Conservation (phyloP, 2,329 filamentous ascomycete genomes). For the Pyrenochaeta sp. region DNA sequence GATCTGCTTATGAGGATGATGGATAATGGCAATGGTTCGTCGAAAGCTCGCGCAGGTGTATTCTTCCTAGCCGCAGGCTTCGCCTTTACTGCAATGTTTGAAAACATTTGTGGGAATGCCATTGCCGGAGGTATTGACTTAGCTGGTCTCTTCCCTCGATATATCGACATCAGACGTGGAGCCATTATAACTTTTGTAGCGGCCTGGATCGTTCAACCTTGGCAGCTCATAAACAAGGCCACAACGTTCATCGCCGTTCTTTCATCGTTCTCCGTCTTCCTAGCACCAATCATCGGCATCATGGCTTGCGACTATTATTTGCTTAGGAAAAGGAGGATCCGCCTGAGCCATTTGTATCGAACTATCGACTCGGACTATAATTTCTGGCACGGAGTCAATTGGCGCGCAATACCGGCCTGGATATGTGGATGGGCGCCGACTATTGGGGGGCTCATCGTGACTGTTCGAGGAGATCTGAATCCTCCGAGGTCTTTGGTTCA, state of each 20-base stretch:
- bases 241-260: constrained; percentile 50
- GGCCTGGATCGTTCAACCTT: constrained; percentile 48
- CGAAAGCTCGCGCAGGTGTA: constrained; percentile 45
- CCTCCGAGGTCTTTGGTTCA: constrained; percentile 52
- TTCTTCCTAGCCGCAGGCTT: constrained; percentile 50
- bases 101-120: constrained; percentile 50
- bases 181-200: constrained; percentile 48
- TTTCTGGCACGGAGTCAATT: constrained; percentile 56
- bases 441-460: constrained; percentile 53
- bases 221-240: constrained; percentile 49
- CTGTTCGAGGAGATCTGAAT: constrained; percentile 40
- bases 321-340: constrained; percentile 44
- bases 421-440: constrained; percentile 56
- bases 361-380: constrained; percentile 51
- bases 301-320: constrained; percentile 52
- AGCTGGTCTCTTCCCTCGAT: constrained; percentile 44
- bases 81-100: constrained; percentile 51
- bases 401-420: constrained; percentile 55
- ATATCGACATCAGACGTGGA: constrained; percentile 47
- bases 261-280: constrained; percentile 54
- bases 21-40: constrained; percentile 53
- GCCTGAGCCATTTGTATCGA: constrained; percentile 50
- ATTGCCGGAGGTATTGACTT: constrained; percentile 49
- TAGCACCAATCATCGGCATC: constrained; percentile 51
- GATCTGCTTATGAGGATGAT: constrained; percentile 58